Base-by-base conservation (phyloP, 2,329 filamentous ascomycete genomes). In the Epichloe sylvatica region DNA sequence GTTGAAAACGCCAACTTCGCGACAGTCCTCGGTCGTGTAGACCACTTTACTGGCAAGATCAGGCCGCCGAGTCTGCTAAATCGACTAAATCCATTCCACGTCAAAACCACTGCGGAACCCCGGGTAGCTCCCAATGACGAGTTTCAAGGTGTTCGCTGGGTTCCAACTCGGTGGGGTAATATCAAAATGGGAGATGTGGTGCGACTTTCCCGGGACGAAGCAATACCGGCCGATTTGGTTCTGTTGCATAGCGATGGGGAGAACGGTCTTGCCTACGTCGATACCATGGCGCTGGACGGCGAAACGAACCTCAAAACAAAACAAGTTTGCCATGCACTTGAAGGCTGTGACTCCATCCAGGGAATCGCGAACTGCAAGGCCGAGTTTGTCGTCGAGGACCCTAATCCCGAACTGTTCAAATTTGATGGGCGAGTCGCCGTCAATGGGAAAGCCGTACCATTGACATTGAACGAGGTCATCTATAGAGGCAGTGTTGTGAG, bases 401-500 rank as follows among this genome's bases (percentile, higher is more conserved):
- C 86, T 0, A 90, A 89, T 55, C 75, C 82, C 6, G 80, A 90
- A 56, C 72, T 91, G 2, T 89, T 88, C 68, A 81, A 76, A 51
- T 90, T 89, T 56, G 79, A 89, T 53, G 85, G 85, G 13, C 78
- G 77, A 47, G 76, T 86, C 2, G 75, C 73, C 0, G 67, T 84
- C 15, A 65, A 72, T 23, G 77, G 65, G 3, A 74, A 80, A 57
- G 79, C 74, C 36, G 69, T 64, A 3, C 88, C 90, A 0, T 69
- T 96, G 55, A 94, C 87, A 0, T 79, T 86, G 39, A 84, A 80
- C 50, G 86, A 95, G 57, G 80, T 96, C 47, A 72, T 95, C 5
- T 94, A 94, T 63, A 83, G 90, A 45, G 90, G 90, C 39, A 92
- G 87, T 58, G 78, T 90, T 4, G 64, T 96, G 50, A 77, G 90